phyloP scores from a whole-genome alignment of 2,329 filamentous ascomycete species.

The Ophiostoma quercus region DNA sequence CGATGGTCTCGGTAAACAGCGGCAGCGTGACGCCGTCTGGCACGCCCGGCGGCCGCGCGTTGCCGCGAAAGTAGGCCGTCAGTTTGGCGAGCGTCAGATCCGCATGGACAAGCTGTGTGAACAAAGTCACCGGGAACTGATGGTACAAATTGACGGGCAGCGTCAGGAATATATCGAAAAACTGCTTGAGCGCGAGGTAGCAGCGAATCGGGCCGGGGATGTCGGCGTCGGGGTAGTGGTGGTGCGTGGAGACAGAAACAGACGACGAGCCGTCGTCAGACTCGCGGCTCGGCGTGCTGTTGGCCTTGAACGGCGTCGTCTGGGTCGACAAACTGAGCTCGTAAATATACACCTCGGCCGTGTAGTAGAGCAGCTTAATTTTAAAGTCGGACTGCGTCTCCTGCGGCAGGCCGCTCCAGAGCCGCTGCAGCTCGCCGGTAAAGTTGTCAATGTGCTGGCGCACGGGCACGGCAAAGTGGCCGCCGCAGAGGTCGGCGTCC shows the following conservation, averaged over 20 bases:
- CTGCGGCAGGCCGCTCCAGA: slow-evolving; percentile 22
- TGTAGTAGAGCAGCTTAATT: slow-evolving; percentile 27
- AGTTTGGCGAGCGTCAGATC: slow-evolving; percentile 28
- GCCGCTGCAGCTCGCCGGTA: slow-evolving; percentile 19
- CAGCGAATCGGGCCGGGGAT: slow-evolving; percentile 24
- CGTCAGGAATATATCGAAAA: slow-evolving; percentile 27
- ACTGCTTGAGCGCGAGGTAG: slow-evolving; percentile 23
- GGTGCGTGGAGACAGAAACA: background rate
- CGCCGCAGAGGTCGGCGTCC: slow-evolving; percentile 24
- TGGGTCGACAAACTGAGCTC: slow-evolving; percentile 26
- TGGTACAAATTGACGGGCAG: slow-evolving; percentile 24
- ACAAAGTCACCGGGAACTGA: slow-evolving; percentile 24
- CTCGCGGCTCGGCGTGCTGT: slow-evolving; percentile 20
- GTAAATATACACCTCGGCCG: slow-evolving; percentile 27
- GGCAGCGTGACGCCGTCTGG: slow-evolving; percentile 24
- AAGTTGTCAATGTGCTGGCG: slow-evolving; percentile 23
- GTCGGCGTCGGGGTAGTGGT: slow-evolving; percentile 1
- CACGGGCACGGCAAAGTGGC: slow-evolving; percentile 21
- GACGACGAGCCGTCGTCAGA: slow-evolving; percentile 17
- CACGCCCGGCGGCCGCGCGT: slow-evolving; percentile 15
- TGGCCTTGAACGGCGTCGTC: slow-evolving; percentile 17
- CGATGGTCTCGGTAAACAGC: slow-evolving; percentile 26
- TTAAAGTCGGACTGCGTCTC: slow-evolving; percentile 22
- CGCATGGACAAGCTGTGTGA: slow-evolving; percentile 27
- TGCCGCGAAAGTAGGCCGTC: slow-evolving; percentile 27